Conservation (phyloP, 2,329 filamentous ascomycete species). For the Beauveria sp. region DNA sequence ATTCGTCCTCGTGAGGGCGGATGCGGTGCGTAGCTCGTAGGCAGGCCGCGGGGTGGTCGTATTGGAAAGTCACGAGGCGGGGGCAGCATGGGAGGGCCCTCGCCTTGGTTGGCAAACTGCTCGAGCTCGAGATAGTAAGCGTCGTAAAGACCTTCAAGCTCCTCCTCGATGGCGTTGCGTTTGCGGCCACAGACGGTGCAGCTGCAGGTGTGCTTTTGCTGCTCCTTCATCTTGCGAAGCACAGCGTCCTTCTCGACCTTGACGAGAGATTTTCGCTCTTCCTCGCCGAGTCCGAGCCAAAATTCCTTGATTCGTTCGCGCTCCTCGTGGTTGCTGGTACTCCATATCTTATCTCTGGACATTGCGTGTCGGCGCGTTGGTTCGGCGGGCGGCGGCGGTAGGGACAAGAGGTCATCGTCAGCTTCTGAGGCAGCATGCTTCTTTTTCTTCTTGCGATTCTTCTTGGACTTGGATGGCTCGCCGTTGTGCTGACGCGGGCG, state of each 20-base stretch:
- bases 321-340: slow-evolving; percentile 88
- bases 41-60: slow-evolving; percentile 50
- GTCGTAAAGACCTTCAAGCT: slow-evolving; percentile 94
- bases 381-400: slow-evolving; percentile 20
- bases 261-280: slow-evolving; percentile 88
- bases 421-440: slow-evolving; percentile 28
- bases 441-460: slow-evolving; percentile 65
- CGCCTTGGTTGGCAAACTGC: slow-evolving; percentile 84
- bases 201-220: slow-evolving; percentile 98
- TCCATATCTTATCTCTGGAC: slow-evolving; percentile 88
- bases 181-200: slow-evolving; percentile 96
- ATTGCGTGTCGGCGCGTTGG: slow-evolving; percentile 34
- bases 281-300: slow-evolving; percentile 89
- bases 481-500: slow-evolving; percentile 27
- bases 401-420: slow-evolving; percentile 12
- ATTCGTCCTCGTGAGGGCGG: slow-evolving; percentile 71
- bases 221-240: slow-evolving; percentile 98
- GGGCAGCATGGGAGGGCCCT: slow-evolving; percentile 48
- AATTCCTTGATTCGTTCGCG: slow-evolving; percentile 97
- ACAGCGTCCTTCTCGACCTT: slow-evolving; percentile 99
- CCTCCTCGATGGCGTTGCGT: slow-evolving; percentile 93
- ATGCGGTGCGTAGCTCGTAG: slow-evolving; percentile 52
- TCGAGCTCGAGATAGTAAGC: slow-evolving; percentile 98
- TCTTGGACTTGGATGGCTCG: slow-evolving; percentile 40
- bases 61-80: slow-evolving; percentile 53